A percentile compares a stretch with the other conserved stretches of the same genome.
These are phyloP conservation scores for Turritis glabra DNA, from an alignment of 345 rosid species.

Conservation along the genomic window DNA sequence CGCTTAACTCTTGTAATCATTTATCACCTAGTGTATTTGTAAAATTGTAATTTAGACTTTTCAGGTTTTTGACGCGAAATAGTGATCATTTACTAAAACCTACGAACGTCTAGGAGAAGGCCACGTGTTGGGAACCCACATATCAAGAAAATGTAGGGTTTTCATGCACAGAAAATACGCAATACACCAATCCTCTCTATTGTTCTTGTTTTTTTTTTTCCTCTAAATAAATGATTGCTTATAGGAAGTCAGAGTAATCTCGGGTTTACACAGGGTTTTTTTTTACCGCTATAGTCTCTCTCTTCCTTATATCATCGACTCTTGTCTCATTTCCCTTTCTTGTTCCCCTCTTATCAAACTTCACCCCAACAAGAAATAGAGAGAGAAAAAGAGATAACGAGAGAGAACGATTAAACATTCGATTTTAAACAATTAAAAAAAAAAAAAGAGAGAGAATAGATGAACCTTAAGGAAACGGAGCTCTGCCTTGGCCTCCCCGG, in stretches of 20 bases:
- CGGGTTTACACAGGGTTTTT: neutral
- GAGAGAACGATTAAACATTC: neutral
- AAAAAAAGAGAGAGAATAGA: constrained; percentile 20
- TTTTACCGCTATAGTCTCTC: neutral
- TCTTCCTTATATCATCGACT: constrained; percentile 16
- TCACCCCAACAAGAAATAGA: neutral
- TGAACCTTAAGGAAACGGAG: constrained; percentile 65
- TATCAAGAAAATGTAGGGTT: constrained; percentile 17
- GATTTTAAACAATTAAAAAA: neutral
- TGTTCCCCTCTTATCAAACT: constrained; percentile 25
- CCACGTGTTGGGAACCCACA: constrained; percentile 14
- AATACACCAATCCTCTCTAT: neutral
- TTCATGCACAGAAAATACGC: constrained; percentile 22
- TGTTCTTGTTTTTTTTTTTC: neutral
- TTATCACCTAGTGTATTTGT: neutral
- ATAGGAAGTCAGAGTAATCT: neutral
- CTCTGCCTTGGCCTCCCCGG: constrained; percentile 79
- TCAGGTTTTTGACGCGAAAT: neutral
- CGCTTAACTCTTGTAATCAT: too few relatives aligned
- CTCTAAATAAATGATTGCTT: neutral
- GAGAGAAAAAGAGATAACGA: neutral
- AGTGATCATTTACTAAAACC: neutral
- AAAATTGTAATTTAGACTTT: neutral
- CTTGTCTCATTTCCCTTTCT: neutral
- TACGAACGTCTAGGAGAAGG: neutral